A percentile compares a stretch with the other conserved stretches of the same genome.
phyloP scores from a whole-genome alignment of 208 protist genomes.

The Leptomonas pyrrhocoris region DNA sequence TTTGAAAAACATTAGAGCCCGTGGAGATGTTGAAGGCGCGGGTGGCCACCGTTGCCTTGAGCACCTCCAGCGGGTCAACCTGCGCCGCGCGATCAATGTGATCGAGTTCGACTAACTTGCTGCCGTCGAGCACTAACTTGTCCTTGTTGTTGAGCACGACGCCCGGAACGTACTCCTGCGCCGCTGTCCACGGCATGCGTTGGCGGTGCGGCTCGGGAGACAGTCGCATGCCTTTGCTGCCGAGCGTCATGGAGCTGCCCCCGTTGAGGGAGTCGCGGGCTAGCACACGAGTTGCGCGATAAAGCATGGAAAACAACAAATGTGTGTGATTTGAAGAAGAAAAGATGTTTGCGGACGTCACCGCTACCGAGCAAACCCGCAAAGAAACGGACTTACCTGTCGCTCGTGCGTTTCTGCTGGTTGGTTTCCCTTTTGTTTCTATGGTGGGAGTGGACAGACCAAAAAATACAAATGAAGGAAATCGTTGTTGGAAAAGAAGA shows the following conservation, averaged over 20 bases:
- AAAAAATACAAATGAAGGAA: no score
- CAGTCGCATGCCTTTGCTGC: constrained; percentile 70
- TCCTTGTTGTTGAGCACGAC: constrained; percentile 84
- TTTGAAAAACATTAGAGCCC: constrained; percentile 86
- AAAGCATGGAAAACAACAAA: neutral
- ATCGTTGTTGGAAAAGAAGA: no score
- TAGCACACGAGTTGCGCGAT: constrained; percentile 28
- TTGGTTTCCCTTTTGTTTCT: no score
- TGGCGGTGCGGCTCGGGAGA: constrained; percentile 73
- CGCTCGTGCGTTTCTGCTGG: no score
- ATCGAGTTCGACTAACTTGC: constrained; percentile 77
- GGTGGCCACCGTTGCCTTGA: constrained; percentile 75
- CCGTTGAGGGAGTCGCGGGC: constrained; percentile 71
- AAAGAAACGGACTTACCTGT: neutral
- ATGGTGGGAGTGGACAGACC: no score
- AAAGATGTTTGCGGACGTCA: no score
- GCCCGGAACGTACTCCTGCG: constrained; percentile 81
- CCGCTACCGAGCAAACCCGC: neutral
- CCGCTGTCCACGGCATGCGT: constrained; percentile 90
- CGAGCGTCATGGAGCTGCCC: constrained; percentile 88
- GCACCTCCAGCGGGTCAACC: constrained; percentile 83
- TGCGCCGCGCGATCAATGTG: constrained; percentile 79
- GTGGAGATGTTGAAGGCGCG: constrained; percentile 87
- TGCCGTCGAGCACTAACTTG: constrained; percentile 82
- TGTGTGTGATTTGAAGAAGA: no score